Evolutionary conservation across 495 filamentous ascomycete genomes (phyloP), one percentile per base, ranked within the genome.

Genomic region (Tuber indicum): DNA sequence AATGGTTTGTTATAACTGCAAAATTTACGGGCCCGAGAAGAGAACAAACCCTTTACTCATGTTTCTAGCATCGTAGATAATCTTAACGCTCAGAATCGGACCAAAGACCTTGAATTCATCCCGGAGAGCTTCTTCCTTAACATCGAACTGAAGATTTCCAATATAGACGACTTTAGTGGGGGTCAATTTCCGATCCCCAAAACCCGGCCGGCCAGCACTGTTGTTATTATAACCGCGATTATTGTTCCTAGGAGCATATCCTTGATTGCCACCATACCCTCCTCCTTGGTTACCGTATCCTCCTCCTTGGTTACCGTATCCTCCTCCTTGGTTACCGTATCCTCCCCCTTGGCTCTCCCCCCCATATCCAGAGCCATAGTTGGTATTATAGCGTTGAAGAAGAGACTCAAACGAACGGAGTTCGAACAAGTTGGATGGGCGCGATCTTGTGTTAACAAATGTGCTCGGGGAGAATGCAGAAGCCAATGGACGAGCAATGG

Each of bases 111-210:
- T 84, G 76, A 94, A 92, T 21, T 91, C 88, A 73, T 88, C 87
- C 78, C 87, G 85, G 58, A 97, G 83, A 84, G 96, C 91, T 32
- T 90, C 87, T 5, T 90, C 90, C 23, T 90, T 92, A 32, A 92
- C 87, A 84, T 97, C 94, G 82, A 92, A 99, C 82, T 91, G 91
- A 36, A 99, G 84, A 86, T 99, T 99, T 49, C 92, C 92, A 78
- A 98, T 81, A 81, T 93, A 98, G 71, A 96, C 75, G 12, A 86
- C 88, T 72, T 86, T 82, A 70, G 78, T 79, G 44, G 85, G 74
- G 23, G 81, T 23, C 42, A 83, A 62, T 5, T 72, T 62, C 5
- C 26, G 39, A 23, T 76, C 73, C 7, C 78, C 71, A n/a, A 74
- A 58, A 32, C 77, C 72, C 47, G 43, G 76, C 12, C 80, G 81